Conservation (phyloP, 2,329 filamentous ascomycete genomes). For the Colletotrichum paranaense region DNA sequence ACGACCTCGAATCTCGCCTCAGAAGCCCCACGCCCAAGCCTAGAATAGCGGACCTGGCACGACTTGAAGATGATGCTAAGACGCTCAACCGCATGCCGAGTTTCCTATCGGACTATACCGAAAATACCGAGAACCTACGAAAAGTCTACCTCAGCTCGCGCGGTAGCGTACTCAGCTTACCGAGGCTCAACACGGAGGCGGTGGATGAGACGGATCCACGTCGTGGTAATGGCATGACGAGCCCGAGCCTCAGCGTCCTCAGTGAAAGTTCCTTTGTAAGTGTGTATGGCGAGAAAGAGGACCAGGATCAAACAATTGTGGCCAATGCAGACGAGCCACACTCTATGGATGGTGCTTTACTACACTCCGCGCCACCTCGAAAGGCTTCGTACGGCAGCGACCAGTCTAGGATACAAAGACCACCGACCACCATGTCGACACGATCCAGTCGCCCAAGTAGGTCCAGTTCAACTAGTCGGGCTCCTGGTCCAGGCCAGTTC, state of each 20-base stretch:
- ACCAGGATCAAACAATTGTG: conserved; percentile 39
- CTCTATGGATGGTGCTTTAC: conserved; percentile 43
- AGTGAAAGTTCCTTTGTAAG: conserved; percentile 77
- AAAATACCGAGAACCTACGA: conserved; percentile 70
- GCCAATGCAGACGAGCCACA: conserved; percentile 45
- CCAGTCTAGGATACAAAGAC: neutral
- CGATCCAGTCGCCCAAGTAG: conserved; percentile 27
- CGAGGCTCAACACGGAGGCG: conserved; percentile 56
- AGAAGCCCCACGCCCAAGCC: conserved; percentile 31
- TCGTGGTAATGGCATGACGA: conserved; percentile 55
- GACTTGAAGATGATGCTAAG: conserved; percentile 46
- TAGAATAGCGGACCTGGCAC: conserved; percentile 35
- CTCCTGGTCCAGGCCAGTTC: conserved; percentile 48
- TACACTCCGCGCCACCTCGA: neutral
- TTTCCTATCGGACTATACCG: conserved; percentile 70
- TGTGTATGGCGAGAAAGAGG: conserved; percentile 65
- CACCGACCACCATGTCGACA: neutral
- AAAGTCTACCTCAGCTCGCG: conserved; percentile 66
- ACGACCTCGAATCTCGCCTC: conserved; percentile 42
- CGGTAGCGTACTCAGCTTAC: conserved; percentile 62
- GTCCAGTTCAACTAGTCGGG: conserved; percentile 46
- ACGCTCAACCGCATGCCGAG: conserved; percentile 70
- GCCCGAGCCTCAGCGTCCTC: conserved; percentile 71
- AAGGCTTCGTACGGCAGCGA: conserved; percentile 13
- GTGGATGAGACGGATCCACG: conserved; percentile 48